These are phyloP conservation scores for Kewa caespitosa DNA, from an alignment of 179 eudicot genomes.

Conservation along the genomic window DNA sequence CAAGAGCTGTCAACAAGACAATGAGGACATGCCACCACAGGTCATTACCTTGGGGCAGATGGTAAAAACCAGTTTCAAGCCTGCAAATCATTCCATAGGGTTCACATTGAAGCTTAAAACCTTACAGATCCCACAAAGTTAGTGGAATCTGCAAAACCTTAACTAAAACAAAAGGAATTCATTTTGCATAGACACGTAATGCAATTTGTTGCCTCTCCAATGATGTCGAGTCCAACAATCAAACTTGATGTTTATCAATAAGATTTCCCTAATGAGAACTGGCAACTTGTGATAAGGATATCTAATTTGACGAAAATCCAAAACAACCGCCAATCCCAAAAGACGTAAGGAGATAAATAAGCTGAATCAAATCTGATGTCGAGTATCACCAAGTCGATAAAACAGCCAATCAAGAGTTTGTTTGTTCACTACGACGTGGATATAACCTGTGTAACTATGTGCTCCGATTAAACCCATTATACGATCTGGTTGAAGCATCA, in stretches of 20 bases:
- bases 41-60: slow-evolving; percentile 42
- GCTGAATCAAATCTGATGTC: slow-evolving; percentile 10
- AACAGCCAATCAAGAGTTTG: not conserved
- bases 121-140: slow-evolving; percentile 21
- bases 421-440: not conserved
- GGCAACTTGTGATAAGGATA: slow-evolving; percentile 2
- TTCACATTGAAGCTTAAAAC: slow-evolving; percentile 22
- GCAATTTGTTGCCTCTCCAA: slow-evolving; percentile 16
- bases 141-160: slow-evolving; percentile 15
- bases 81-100: slow-evolving; percentile 27
- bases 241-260: slow-evolving; percentile 3
- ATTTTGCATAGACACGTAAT: slow-evolving; percentile 3
- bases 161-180: slow-evolving; percentile 3
- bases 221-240: slow-evolving; percentile 23
- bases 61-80: slow-evolving; percentile 30
- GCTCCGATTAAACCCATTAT: no score
- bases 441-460: not conserved
- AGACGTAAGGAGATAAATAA: slow-evolving; percentile 8
- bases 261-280: slow-evolving; percentile 19
- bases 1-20: slow-evolving; percentile 23
- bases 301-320: slow-evolving; percentile 17
- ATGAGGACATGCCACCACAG: slow-evolving; percentile 34
- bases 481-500: no score
- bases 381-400: slow-evolving; percentile 13
- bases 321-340: slow-evolving; percentile 13